Base-by-base conservation (phyloP, 2,329 filamentous ascomycete genomes). In the Trichoderma simmonsii region DNA sequence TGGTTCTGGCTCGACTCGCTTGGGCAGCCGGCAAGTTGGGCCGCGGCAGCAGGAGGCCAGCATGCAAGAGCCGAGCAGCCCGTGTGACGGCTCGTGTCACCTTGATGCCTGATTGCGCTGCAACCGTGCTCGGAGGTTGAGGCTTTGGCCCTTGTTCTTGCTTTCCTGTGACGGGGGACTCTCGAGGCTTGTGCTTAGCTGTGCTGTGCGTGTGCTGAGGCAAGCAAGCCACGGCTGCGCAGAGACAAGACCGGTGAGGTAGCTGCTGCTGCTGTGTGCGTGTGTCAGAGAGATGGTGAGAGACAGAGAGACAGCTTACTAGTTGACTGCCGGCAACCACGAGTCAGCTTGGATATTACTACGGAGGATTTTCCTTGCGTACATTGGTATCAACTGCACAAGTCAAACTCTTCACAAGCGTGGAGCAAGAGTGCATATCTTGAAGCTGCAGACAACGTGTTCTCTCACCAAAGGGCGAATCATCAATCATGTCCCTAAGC, bases 401-500 rank as follows among this genome's bases (percentile, higher is more conserved):
- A 34, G 3, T 14, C 30, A 26, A 6, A 14, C 28, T n/a, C 21
- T 70, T 61, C 57, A 70, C 67, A 62, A 70, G 67, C 39, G 67
- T 70, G 67, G 36, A 28, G 43, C 36, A 28, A 24, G 67, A 51
- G 57, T 28, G 39, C 28, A 26, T 28, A 28, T 59, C 57, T 21
- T 54, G 28, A 70, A 36, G 57, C 32, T 59, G 59, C 68, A 64
- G 36, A 24, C 57, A 60, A 34, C 57, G 57, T 60, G 57, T 60
- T 60, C 8, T 60, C 63, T 60, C 63, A 12, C 15, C 26, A 56
- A n/a, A 60, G 39, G 12, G 57, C 62, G 56, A 70, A 61, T 64
- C 48, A 36, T 67, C 32, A 26, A 32, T 28, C 51, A 82, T 82
- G 81, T 79, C 81, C 39, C 75, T 82, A 26, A 81, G 77, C 30